These are phyloP conservation scores for Mycocentrospora acerina DNA, from an alignment of 2,329 filamentous ascomycete genomes.

Conservation along the genomic window DNA sequence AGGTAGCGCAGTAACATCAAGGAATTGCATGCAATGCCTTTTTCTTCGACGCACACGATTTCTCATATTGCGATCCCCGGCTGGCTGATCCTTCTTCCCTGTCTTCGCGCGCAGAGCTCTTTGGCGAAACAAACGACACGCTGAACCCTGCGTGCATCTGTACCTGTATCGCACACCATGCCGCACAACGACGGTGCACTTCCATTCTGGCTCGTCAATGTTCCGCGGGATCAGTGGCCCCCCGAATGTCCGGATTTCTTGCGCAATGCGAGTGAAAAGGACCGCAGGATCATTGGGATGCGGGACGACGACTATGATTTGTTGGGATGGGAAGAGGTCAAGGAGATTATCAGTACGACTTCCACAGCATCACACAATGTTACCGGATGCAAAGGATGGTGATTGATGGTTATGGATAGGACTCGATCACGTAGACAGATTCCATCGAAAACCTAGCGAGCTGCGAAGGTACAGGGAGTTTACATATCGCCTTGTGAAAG, in stretches of 20 bases:
- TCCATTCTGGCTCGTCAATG: slow-evolving; percentile 83
- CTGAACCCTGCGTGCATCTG: too few relatives aligned
- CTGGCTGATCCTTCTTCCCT: too few relatives aligned
- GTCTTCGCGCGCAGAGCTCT: too few relatives aligned
- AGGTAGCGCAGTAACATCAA: too few relatives aligned
- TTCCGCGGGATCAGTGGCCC: slow-evolving; percentile 64
- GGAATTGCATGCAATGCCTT: too few relatives aligned
- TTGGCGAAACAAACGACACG: too few relatives aligned
- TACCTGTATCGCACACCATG: too few relatives aligned
- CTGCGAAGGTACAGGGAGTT: slow-evolving; percentile 77
- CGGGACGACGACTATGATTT: slow-evolving; percentile 66
- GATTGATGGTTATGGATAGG: slow-evolving; percentile 35
- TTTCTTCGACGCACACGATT: too few relatives aligned
- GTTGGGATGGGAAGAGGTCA: slow-evolving; percentile 70
- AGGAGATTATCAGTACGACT: slow-evolving; percentile 52
- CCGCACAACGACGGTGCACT: slow-evolving; percentile 29
- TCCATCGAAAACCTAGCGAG: slow-evolving; percentile 75
- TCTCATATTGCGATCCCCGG: too few relatives aligned
- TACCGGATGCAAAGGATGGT: neutral
- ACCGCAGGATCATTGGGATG: slow-evolving; percentile 68
- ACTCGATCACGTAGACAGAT: slow-evolving; percentile 70
- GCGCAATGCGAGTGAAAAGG: slow-evolving; percentile 63
- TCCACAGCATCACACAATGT: slow-evolving; percentile 1
- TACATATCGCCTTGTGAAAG: slow-evolving; percentile 61
- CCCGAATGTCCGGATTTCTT: slow-evolving; percentile 73